Conservation (phyloP, 2,329 filamentous ascomycete species). For the Hypoxylon sp. region DNA sequence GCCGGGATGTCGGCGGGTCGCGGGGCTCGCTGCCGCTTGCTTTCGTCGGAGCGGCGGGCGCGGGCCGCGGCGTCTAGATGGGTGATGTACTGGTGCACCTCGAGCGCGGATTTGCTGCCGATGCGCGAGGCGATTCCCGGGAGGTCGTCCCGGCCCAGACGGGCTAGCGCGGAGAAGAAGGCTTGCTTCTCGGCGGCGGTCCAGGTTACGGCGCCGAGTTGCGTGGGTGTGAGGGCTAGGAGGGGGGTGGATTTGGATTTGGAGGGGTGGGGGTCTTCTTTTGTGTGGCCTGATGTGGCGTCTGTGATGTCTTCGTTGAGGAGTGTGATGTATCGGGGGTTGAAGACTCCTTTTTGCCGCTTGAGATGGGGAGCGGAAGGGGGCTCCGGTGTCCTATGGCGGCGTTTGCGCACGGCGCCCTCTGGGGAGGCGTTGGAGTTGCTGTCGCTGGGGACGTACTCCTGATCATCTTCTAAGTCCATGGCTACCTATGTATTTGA, state of each 20-base stretch:
- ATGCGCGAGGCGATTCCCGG: conserved; percentile 74
- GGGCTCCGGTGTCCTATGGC: conserved; percentile 31
- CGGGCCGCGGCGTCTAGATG: conserved; percentile 69
- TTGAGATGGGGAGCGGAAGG: conserved; percentile 60
- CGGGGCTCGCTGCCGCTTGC: conserved; percentile 54
- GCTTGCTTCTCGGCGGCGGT: conserved; percentile 76
- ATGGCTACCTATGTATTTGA: conserved; percentile 18
- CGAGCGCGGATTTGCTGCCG: conserved; percentile 78
- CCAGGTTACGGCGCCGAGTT: conserved; percentile 81
- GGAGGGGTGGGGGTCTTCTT: conserved; percentile 31
- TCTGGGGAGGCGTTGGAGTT: conserved; percentile 25
- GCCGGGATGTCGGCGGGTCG: conserved; percentile 74
- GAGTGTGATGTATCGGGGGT: conserved; percentile 63
- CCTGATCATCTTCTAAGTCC: conserved; percentile 37
- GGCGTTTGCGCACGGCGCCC: conserved; percentile 35
- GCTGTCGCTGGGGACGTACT: conserved; percentile 15
- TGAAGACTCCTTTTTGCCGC: conserved; percentile 61
- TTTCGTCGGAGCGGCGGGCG: conserved; percentile 56
- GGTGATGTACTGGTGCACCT: conserved; percentile 79
- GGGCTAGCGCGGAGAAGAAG: conserved; percentile 76
- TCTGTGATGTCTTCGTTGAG: conserved; percentile 73
- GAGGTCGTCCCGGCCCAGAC: conserved; percentile 74
- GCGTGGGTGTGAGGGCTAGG: conserved; percentile 59
- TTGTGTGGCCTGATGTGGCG: conserved; percentile 58
- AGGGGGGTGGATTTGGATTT: not conserved